phyloP scores from a whole-genome alignment of 331 rosid genomes.

The Arachis monticola region DNA sequence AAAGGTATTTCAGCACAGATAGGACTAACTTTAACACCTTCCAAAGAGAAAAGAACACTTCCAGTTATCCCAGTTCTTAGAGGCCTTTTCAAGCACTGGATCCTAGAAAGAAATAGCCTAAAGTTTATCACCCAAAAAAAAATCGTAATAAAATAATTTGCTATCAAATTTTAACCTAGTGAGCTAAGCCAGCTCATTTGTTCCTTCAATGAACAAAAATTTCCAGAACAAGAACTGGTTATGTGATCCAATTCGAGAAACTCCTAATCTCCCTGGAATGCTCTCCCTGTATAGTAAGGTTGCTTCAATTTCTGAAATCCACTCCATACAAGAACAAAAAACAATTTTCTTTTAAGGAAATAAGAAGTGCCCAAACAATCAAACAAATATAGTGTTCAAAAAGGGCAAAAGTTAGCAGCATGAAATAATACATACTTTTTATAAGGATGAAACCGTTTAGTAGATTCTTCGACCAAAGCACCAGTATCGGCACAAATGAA shows the following conservation, averaged over 20 bases:
- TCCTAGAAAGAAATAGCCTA: constrained; percentile 8
- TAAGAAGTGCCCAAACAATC: neutral
- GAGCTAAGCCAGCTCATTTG: constrained; percentile 17
- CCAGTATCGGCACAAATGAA: constrained; percentile 91
- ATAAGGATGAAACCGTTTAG: constrained; percentile 63
- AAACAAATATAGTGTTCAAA: constrained; percentile 2
- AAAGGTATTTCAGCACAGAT: neutral
- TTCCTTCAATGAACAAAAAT: constrained; percentile 16
- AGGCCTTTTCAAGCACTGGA: neutral
- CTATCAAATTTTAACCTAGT: constrained; percentile 16
- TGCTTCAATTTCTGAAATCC: constrained; percentile 28
- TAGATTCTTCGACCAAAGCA: constrained; percentile 69
- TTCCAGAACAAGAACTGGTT: constrained; percentile 25
- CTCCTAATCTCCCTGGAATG: constrained; percentile 3
- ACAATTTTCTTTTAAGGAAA: neutral
- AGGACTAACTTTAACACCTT: neutral
- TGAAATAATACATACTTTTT: constrained; percentile 58
- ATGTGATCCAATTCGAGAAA: constrained; percentile 11
- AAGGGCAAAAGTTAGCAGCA: constrained; percentile 24
- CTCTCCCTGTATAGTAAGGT: constrained; percentile 19
- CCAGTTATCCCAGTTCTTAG: neutral
- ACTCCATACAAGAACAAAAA: constrained; percentile 4
- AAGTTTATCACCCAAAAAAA: neutral
- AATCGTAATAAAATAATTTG: constrained; percentile 16
- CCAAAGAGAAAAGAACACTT: constrained; percentile 4